Base-by-base conservation (phyloP, 140 eudicot species). In the Erigeron philadelphicus region DNA sequence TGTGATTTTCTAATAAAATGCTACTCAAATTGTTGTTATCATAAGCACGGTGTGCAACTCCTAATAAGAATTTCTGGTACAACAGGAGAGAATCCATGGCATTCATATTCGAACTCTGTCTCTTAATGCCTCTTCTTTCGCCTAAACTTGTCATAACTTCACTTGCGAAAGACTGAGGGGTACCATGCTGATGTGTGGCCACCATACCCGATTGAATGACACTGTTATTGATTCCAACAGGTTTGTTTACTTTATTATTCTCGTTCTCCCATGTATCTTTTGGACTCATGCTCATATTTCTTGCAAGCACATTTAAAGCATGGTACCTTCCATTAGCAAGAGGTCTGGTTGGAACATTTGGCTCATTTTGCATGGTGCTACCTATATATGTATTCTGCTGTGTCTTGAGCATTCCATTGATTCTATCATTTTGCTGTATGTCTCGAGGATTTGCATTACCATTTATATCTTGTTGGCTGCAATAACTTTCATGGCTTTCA, bases 91-190 rank as follows among this genome's bases (percentile, higher is more conserved):
- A 78, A 62, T 47, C 56, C 76, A 50, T 68, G 63, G 15, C 11
- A 64, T 61, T 13, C 41, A 15, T 31, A 15, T 61, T 61, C 4
- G 72, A 31, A 68, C 47, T 41, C 16, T 61, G 72, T 57, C 90
- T 75, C 71, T 84, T 80, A 41, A 64, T 53, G 11, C 87, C 90
- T 78, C 83, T 81, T 70, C 67, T 64, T 44, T 67, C 82, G 65
- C 44, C 48, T 35, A 47, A 16, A 45, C 47, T 65, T 43, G 4
- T 5, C 67, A 42, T 44, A n/a, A 50, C 43, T 45, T 9, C 21
- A 31, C 57, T 71, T 41, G 54, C 1, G n/a, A 9, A 18, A 18
- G 8, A 57, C 11, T 41, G 45, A 25, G 67, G 67, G 5, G 57
- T 43, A 8, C 71, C 64, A 15, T 52, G 62, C 43, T 8, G 31